Conservation (phyloP, 1,139 yeast genomes). For the Kodamaea ohmeri region DNA sequence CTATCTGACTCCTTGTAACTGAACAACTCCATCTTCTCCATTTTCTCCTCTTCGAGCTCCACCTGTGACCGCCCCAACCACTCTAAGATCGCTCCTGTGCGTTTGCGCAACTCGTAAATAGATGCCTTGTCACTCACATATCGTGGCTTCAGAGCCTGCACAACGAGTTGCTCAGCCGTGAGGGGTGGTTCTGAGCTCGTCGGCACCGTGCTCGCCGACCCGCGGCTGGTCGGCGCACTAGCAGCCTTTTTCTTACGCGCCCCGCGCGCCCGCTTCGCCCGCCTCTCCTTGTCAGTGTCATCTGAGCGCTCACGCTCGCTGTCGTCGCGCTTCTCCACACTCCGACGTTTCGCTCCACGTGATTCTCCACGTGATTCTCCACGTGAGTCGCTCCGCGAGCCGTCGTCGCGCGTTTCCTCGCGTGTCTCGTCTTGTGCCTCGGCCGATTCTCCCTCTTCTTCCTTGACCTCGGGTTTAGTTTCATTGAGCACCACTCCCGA, state of each 20-base stretch:
- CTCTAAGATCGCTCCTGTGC: slow-evolving; percentile 88
- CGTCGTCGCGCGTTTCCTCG: slow-evolving; percentile 3
- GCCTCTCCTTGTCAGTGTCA: slow-evolving; percentile 14
- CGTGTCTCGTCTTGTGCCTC: not conserved
- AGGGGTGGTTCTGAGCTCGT: slow-evolving; percentile 13
- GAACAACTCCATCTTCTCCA: slow-evolving; percentile 49
- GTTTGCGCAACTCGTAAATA: slow-evolving; percentile 75
- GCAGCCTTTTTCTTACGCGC: slow-evolving; percentile 8
- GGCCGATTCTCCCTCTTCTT: slow-evolving; percentile 5
- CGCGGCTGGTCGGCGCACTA: slow-evolving; percentile 12
- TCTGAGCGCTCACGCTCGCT: slow-evolving; percentile 18
- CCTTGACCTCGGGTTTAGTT: slow-evolving; percentile 18
- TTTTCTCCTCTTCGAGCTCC: slow-evolving; percentile 72
- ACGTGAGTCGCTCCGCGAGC: not conserved
- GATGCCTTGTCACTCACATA: slow-evolving; percentile 73
- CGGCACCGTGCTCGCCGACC: slow-evolving; percentile 9
- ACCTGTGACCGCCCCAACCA: slow-evolving; percentile 82
- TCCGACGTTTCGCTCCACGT: slow-evolving; percentile 15
- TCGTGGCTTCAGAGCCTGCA: slow-evolving; percentile 77
- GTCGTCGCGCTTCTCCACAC: slow-evolving; percentile 8
- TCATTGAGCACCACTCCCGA: slow-evolving; percentile 20
- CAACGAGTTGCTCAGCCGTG: slow-evolving; percentile 43
- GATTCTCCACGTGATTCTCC: too few relatives aligned
- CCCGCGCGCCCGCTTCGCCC: slow-evolving; percentile 4
- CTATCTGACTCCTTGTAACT: slow-evolving; percentile 21